These are phyloP conservation scores for Coriaria nepalensis DNA, from an alignment of 306 rosid species.

Conservation along the genomic window DNA sequence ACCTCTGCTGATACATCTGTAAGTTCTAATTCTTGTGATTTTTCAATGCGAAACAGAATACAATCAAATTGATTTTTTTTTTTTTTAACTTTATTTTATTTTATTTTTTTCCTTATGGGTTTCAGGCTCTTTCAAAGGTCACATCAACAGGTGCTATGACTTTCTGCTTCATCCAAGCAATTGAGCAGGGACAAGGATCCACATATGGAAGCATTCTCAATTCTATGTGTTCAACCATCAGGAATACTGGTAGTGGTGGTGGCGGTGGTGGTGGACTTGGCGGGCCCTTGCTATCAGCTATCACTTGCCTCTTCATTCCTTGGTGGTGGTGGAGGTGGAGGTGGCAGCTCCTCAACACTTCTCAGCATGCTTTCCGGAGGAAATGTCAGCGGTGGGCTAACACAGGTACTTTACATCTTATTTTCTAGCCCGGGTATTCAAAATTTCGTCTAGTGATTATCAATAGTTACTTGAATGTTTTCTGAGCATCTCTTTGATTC, in stretches of 20 bases:
- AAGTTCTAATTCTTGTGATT: slow-evolving; percentile 17
- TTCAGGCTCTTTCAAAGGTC: slow-evolving; percentile 81
- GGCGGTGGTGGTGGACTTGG: slow-evolving; percentile 15
- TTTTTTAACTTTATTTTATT: too few relatives aligned
- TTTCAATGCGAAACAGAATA: too few relatives aligned
- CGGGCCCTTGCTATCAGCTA: too few relatives aligned
- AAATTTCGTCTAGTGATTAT: too few relatives aligned
- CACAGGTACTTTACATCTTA: slow-evolving; percentile 19
- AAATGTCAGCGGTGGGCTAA: slow-evolving; percentile 22
- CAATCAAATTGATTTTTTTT: too few relatives aligned
- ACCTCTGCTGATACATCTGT: slow-evolving; percentile 98
- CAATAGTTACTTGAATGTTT: too few relatives aligned
- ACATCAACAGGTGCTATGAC: slow-evolving; percentile 99
- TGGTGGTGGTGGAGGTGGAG: slow-evolving; percentile 9
- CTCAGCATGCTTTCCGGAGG: slow-evolving; percentile 27
- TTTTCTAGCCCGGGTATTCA: too few relatives aligned
- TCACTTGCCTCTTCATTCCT: slow-evolving; percentile 15
- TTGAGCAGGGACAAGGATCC: slow-evolving; percentile 68
- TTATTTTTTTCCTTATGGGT: too few relatives aligned
- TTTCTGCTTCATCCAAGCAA: slow-evolving; percentile 85
- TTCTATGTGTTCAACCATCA: slow-evolving; percentile 68
- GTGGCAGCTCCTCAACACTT: slow-evolving; percentile 9
- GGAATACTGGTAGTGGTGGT: slow-evolving; percentile 35
- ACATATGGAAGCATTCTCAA: slow-evolving; percentile 78
- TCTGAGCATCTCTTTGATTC: too few relatives aligned